Evolutionary conservation across 768 basidiomycete species (phyloP).

Genomic region (Lactarius hatsudake): DNA sequence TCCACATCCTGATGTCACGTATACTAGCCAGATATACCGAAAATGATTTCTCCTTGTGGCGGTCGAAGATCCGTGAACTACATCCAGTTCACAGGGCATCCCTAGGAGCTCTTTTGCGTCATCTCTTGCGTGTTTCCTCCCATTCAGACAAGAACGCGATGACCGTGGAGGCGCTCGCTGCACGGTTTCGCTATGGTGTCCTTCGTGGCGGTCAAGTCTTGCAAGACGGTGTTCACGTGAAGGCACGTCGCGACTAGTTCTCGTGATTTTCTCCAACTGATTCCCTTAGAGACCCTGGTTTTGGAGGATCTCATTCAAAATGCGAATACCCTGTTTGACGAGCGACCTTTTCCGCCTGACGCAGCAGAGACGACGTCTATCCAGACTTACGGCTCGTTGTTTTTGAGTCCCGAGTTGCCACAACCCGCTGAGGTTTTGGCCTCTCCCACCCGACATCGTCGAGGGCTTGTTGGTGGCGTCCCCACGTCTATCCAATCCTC

Average conservation of each 20-base stretch:
- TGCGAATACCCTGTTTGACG: neutral
- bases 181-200: neutral
- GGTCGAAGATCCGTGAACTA: neutral
- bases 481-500: neutral
- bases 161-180: neutral
- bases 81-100: neutral
- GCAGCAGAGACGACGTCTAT: neutral
- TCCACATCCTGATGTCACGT: neutral
- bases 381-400: neutral
- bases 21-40: neutral
- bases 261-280: neutral
- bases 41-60: neutral
- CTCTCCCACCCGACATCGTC: neutral
- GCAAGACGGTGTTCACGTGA: neutral
- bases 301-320: neutral
- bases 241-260: neutral
- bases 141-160: neutral
- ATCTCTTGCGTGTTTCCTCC: neutral
- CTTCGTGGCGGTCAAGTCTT: neutral
- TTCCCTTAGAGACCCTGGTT: neutral
- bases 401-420: neutral
- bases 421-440: neutral
- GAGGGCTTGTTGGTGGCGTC: neutral
- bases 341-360: neutral
- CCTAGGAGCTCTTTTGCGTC: neutral